Evolutionary conservation across 2,329 filamentous ascomycete species (phyloP), one percentile per base, ranked within the genome.

Genomic region (Sporothrix luriei): DNA sequence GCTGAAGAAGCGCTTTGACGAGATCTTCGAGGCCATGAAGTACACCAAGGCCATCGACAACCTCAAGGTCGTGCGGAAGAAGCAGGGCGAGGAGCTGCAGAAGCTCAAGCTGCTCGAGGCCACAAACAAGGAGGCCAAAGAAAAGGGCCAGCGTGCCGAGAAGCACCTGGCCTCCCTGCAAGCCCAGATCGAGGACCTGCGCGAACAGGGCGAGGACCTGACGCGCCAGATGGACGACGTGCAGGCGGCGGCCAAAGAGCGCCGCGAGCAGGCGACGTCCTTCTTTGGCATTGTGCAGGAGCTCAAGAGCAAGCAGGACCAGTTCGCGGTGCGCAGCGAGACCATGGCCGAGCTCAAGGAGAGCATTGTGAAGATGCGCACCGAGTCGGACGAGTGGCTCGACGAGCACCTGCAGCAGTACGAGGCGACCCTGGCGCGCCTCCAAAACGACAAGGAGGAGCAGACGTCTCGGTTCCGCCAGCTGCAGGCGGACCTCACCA

Each of bases 31-130:
- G 80, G 95, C 95, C 1, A 84, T 92, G 80, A 97, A 97, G 78
- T 99, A 98, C 79, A 97, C 94, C 46, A 97, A 97, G 76, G 95
- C 94, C 21, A 97, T 99, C 71, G 94, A 97, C 59, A 97, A 97
- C 78, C 91, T 99, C 77, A 97, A 97, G 77, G 78, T 89, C 11
- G 84, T 98, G 65, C 86, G 90, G 51, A 99, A 98, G 80, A 90
- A 89, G 73, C 90, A 97, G 73, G 90, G 89, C 48, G 88, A 91
- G 73, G 86, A 94, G 72, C 84, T 98, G 11, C 86, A 83, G 19
- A 87, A 90, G 71, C 85, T 91, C 70, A 92, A 92, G 75, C 87
- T 90, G 55, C 86, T 91, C 71, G 92, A 97, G 77, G 84, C 66
- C 1, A 70, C 70, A 16, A 71, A 68, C 69, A 74, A 88, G 52